Conservation (phyloP, 2,329 filamentous ascomycete species). For the Microcera coccophila region DNA sequence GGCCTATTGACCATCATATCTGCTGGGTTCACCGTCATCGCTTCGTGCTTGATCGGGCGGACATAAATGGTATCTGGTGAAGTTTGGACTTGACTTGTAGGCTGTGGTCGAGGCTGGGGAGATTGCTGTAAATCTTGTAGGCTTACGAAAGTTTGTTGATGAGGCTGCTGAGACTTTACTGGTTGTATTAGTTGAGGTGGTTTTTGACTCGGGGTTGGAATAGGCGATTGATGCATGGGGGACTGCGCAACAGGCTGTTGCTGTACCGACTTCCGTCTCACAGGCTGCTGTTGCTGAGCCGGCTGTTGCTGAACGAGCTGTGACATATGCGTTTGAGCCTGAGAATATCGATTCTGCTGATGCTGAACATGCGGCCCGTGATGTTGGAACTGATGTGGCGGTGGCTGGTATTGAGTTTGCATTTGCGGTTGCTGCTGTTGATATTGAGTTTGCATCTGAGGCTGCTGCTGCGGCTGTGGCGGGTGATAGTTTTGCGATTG, state of each 20-base stretch:
- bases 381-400: conserved; percentile 13
- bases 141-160: conserved; percentile 34
- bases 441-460: conserved; percentile 8
- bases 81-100: conserved; percentile 23
- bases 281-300: conserved; percentile 7
- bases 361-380: conserved; percentile 13
- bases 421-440: conserved; percentile 12
- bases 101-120: conserved; percentile 26
- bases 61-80: conserved; percentile 11
- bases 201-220: conserved; percentile 12
- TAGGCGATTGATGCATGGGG: not conserved
- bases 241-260: not conserved
- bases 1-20: conserved; percentile 24
- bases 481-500: conserved; percentile 15
- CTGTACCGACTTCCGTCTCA: too few species aligned
- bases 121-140: conserved; percentile 36
- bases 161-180: conserved; percentile 20
- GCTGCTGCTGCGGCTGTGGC: conserved; percentile 16
- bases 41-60: conserved; percentile 16
- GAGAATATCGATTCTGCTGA: conserved; percentile 8
- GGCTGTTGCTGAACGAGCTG: conserved; percentile 7
- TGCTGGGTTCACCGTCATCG: conserved; percentile 22
- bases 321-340: conserved; percentile 3
- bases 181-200: conserved; percentile 12
- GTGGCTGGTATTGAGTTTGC: conserved; percentile 10